These are phyloP conservation scores for Thinopyrum elongatum DNA, from an alignment of 176 grass and related monocot genomes.

Conservation along the genomic window DNA sequence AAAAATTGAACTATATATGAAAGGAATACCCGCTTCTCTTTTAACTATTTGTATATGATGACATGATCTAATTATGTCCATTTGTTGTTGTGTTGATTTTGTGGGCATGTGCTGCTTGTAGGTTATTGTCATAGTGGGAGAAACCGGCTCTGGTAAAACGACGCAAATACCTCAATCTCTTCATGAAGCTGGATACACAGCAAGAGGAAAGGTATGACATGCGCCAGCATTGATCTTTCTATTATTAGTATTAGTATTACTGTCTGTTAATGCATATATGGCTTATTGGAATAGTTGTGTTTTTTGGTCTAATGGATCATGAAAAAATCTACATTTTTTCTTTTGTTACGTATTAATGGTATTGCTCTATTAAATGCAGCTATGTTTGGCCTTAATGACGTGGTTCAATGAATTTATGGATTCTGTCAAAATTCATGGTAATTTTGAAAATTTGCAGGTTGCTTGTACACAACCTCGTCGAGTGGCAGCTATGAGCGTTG, in stretches of 20 bases:
- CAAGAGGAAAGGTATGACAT: slow-evolving; percentile 59
- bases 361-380: background rate
- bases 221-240: background rate
- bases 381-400: background rate
- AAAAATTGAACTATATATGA: background rate
- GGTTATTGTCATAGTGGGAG: slow-evolving; percentile 97
- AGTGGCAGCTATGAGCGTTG: slow-evolving; percentile 96
- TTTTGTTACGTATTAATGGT: too few species aligned
- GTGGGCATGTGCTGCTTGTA: slow-evolving; percentile 23
- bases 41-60: background rate
- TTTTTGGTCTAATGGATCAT: too few species aligned
- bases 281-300: too few species aligned
- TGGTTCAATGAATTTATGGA: background rate
- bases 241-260: background rate
- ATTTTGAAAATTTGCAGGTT: slow-evolving; percentile 58
- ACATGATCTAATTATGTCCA: background rate
- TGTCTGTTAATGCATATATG: slow-evolving; percentile 6
- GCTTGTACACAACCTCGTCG: slow-evolving; percentile 90
- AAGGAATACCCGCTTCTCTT: background rate
- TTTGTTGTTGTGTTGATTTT: background rate
- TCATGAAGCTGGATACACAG: slow-evolving; percentile 90
- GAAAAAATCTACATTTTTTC: too few species aligned
- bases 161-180: slow-evolving; percentile 98
- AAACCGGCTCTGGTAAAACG: slow-evolving; percentile 96
- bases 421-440: background rate